Evolutionary conservation across 345 rosid species (phyloP).

Genomic region (Capsella bursapastoris): DNA sequence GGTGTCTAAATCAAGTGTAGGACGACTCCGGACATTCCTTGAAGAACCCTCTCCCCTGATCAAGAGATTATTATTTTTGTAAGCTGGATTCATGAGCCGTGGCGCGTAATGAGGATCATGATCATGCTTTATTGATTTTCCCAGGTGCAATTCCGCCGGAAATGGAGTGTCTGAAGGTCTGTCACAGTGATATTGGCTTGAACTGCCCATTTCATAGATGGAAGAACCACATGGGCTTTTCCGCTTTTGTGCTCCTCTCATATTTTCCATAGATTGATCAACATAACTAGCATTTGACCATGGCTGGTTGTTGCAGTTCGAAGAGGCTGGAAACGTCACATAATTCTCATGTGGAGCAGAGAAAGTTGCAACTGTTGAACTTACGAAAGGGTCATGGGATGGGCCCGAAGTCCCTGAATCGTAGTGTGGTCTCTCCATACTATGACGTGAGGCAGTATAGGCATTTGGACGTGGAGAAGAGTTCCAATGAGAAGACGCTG

Average conservation of each 20-base stretch:
- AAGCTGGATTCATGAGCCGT: conserved; percentile 54
- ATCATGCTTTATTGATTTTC: conserved; percentile 50
- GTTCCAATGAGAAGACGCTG: conserved; percentile 66
- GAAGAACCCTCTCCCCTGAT: conserved; percentile 68
- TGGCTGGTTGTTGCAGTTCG: conserved; percentile 62
- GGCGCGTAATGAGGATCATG: conserved; percentile 57
- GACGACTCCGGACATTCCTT: conserved; percentile 83
- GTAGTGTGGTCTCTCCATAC: conserved; percentile 58
- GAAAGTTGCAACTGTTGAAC: conserved; percentile 51
- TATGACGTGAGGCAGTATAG: conserved; percentile 51
- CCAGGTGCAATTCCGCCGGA: conserved; percentile 56
- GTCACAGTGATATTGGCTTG: conserved; percentile 62
- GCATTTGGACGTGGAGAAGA: conserved; percentile 63
- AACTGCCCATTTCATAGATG: conserved; percentile 71
- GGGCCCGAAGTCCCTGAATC: conserved; percentile 60
- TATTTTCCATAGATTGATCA: conserved; percentile 59
- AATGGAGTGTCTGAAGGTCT: conserved; percentile 65
- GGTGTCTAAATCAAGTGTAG: conserved; percentile 65
- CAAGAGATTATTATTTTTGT: conserved; percentile 55
- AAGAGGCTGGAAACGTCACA: conserved; percentile 61
- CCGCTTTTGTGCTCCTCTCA: conserved; percentile 74
- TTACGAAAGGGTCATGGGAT: conserved; percentile 56
- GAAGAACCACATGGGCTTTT: conserved; percentile 72
- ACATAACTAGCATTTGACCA: conserved; percentile 57
- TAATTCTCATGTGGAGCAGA: conserved; percentile 56